Conservation (phyloP, 257 asterid species). For the Capsicum baccatum region DNA sequence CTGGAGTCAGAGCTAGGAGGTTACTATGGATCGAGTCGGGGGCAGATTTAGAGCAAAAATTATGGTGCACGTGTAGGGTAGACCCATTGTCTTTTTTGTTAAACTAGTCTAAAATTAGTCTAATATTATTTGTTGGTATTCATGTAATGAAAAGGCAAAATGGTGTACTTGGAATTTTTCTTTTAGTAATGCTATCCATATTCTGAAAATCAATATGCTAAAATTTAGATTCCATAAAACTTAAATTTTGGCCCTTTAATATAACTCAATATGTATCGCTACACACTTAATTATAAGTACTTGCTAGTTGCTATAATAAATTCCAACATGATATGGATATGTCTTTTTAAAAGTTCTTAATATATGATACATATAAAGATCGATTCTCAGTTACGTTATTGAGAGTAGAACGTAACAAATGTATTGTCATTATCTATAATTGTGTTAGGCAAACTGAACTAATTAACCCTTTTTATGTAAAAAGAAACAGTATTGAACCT, state of each 20-base stretch:
- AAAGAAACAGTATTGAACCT: conserved; percentile 16
- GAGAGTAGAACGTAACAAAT: not conserved
- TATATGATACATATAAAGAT: not conserved
- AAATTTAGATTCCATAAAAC: not conserved
- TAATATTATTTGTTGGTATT: too few relatives aligned
- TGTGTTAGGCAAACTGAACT: conserved; percentile 3
- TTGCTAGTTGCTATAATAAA: not conserved
- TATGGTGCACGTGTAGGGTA: too few relatives aligned
- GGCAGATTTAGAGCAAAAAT: too few relatives aligned
- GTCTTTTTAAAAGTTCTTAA: not conserved
- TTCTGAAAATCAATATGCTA: too few relatives aligned
- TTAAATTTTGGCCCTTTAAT: not conserved
- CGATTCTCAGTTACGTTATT: not conserved
- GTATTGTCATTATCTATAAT: not conserved
- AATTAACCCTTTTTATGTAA: not conserved
- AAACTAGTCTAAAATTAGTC: too few relatives aligned
- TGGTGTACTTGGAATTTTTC: too few relatives aligned
- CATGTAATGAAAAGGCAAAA: too few relatives aligned
- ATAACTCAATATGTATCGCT: not conserved
- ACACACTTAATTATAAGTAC: too few relatives aligned
- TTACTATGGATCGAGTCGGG: not conserved
- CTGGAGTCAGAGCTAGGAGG: not conserved
- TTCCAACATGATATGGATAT: not conserved
- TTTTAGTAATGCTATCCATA: too few relatives aligned
- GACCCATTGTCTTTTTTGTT: too few relatives aligned